phyloP scores from a whole-genome alignment of 441 rosid species.

The Erysimum pusillum region DNA sequence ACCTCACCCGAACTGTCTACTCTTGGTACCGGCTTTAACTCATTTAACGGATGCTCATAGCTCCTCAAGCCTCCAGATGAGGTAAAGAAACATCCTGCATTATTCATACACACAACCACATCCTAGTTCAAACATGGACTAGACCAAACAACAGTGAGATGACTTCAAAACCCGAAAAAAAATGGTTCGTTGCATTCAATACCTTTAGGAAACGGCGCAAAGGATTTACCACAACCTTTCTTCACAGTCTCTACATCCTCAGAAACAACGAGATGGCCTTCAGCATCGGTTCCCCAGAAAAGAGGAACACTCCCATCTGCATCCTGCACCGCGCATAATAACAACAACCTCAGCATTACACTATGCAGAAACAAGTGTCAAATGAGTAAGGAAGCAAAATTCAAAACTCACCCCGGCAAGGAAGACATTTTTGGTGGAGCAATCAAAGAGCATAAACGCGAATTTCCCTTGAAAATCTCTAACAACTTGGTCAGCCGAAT shows the following conservation, averaged over 20 bases:
- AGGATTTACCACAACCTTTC: slow-evolving; percentile 93
- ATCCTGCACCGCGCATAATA: slow-evolving; percentile 57
- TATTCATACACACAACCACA: slow-evolving; percentile 13
- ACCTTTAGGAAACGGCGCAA: slow-evolving; percentile 99
- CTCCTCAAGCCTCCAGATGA: slow-evolving; percentile 96
- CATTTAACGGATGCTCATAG: slow-evolving; percentile 85
- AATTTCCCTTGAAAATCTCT: slow-evolving; percentile 86
- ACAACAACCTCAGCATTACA: background rate
- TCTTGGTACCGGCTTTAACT: slow-evolving; percentile 92
- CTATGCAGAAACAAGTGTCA: background rate
- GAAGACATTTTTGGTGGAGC: slow-evolving; percentile 67
- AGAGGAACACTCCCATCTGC: slow-evolving; percentile 91
- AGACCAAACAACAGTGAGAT: background rate
- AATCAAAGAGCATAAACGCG: slow-evolving; percentile 79
- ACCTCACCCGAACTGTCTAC: slow-evolving; percentile 95
- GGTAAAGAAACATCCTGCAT: slow-evolving; percentile 91
- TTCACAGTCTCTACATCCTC: slow-evolving; percentile 74
- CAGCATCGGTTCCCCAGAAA: slow-evolving; percentile 92
- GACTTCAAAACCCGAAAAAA: background rate
- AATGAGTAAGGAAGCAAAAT: background rate
- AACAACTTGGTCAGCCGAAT: slow-evolving; percentile 93
- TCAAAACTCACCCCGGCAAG: slow-evolving; percentile 71
- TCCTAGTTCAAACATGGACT: background rate
- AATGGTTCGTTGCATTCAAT: background rate
- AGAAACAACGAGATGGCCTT: slow-evolving; percentile 83